Evolutionary conservation across 495 filamentous ascomycete genomes (phyloP), one percentile per base, ranked within the genome.

Genomic region (Parathielavia hyrcaniae): DNA sequence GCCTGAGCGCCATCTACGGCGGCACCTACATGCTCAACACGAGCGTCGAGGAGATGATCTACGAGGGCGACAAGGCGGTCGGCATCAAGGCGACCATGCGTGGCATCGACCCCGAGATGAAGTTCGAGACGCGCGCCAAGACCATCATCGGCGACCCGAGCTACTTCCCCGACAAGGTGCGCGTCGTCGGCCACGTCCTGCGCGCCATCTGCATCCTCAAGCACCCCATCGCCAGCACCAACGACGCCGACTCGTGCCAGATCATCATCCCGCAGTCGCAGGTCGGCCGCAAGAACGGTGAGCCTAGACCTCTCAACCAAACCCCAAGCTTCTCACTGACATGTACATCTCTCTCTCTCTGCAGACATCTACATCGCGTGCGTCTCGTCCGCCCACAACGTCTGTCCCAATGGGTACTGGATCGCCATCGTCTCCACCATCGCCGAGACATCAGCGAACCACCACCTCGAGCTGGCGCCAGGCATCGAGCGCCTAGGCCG

Each of bases 1-100:
- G 95, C 69, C 80, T 97, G 36, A 96, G 91, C 12, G 93, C 93
- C 67, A 96, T 97, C 74, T 96, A 97, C 70, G 95, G 95, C 62
- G 95, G 95, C 63, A 97, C 93, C 17, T 97, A 99, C 75, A 97
- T 97, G 89, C 85, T 99, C 64, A 97, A 97, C 79, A 96, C 93
- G 56, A 83, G 79, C 53, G 81, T 99, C 46, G 86, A 97, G 61
- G 92, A 97, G 76, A 77, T 99, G 50, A 67, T 88, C 23, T 96
- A 92, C 69, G 86, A 87, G 53, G 78, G 73, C 57, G 82, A 81
- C 58, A 95, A 95, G 78, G 90, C 91, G 8, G 81, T 83, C 16
- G 93, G 92, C 38, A 97, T 99, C 75, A 93, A 91, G 75, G 95
- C 95, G 35, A 97, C 93, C 63, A 97, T 97, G 88, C 88, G 86